These are phyloP conservation scores for Stephanodiscus minutulus DNA, from an alignment of 108 stramenopile genomes.

Conservation along the genomic window DNA sequence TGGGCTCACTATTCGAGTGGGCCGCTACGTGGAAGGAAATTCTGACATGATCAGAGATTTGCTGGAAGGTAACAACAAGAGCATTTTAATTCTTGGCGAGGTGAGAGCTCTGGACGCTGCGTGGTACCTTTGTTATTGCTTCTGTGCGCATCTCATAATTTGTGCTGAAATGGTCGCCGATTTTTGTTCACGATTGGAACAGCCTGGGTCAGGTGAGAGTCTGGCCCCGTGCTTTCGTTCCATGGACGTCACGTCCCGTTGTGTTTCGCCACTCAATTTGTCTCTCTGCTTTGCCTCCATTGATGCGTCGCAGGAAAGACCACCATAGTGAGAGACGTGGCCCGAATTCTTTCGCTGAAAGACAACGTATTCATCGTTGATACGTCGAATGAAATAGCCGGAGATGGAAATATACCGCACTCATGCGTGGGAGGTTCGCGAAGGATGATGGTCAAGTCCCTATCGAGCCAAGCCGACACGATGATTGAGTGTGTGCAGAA, in stretches of 20 bases:
- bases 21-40: constrained; percentile 51
- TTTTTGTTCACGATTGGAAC: neutral
- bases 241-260: neutral
- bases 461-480: constrained; percentile 46
- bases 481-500: constrained; percentile 82
- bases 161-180: neutral
- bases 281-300: neutral
- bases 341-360: constrained; percentile 38
- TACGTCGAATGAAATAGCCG: constrained; percentile 72
- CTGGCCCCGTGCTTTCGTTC: neutral
- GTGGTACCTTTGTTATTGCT: neutral
- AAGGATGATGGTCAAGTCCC: constrained; percentile 62
- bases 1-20: constrained; percentile 60
- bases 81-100: constrained; percentile 47
- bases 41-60: constrained; percentile 53
- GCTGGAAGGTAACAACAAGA: constrained; percentile 23
- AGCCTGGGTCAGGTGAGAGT: constrained; percentile 1
- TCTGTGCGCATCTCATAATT: neutral
- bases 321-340: constrained; percentile 55
- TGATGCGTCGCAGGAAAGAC: constrained; percentile 25
- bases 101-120: constrained; percentile 28
- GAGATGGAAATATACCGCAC: constrained; percentile 62
- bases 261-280: neutral
- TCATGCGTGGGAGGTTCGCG: constrained; percentile 57
- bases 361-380: constrained; percentile 59